A percentile compares a stretch with the other conserved stretches of the same genome.
Conservation (phyloP, 148 eudicot genomes). For the Mesembryanthemum crystallinum region DNA sequence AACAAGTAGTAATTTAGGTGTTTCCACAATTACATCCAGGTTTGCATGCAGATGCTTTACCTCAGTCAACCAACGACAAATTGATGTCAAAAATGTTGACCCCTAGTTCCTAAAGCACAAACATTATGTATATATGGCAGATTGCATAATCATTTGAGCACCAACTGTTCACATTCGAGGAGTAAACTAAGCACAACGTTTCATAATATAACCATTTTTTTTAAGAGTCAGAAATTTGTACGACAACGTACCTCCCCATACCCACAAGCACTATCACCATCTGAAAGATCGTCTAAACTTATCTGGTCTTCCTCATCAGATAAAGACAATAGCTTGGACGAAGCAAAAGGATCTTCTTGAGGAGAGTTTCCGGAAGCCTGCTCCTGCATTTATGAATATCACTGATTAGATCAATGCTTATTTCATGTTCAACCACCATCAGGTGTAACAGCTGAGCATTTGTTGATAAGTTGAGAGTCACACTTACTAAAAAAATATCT, state of each 20-base stretch:
- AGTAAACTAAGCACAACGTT: background rate
- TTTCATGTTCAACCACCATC: too few species aligned
- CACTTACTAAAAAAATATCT: too few species aligned
- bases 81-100: background rate
- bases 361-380: slow-evolving; percentile 12
- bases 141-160: background rate
- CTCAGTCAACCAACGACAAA: background rate
- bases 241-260: slow-evolving; percentile 11
- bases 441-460: background rate
- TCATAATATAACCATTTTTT: background rate
- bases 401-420: too few species aligned
- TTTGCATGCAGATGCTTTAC: too few species aligned
- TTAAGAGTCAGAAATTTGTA: background rate
- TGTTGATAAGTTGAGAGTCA: too few species aligned
- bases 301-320: background rate
- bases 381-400: slow-evolving; percentile 11
- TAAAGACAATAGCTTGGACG: background rate
- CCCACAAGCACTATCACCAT: slow-evolving; percentile 7
- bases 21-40: too few species aligned
- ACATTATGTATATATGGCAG: background rate
- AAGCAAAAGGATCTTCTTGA: slow-evolving; percentile 5
- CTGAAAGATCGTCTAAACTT: slow-evolving; percentile 6
- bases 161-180: background rate
- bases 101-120: background rate
- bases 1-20: too few species aligned